phyloP scores from a whole-genome alignment of 495 filamentous ascomycete species.

The Daldinia childiae region DNA sequence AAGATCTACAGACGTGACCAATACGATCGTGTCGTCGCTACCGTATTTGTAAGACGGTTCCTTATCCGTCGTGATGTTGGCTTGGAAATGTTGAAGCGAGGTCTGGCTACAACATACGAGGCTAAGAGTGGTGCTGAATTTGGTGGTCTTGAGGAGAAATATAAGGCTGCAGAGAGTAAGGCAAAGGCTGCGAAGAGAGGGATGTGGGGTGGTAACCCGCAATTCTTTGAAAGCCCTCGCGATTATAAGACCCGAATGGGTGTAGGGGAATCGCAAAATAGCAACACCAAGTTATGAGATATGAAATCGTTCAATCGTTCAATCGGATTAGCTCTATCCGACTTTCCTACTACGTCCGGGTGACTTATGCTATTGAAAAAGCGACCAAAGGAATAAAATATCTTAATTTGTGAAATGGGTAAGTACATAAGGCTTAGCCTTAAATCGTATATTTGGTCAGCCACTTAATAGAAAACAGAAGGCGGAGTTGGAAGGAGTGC shows the following conservation, averaged over 20 bases:
- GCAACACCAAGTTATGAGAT: constrained; percentile 35
- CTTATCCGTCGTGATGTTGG: constrained; percentile 80
- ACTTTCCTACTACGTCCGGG: neutral
- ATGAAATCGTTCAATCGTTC: constrained; percentile 3
- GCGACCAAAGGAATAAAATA: neutral
- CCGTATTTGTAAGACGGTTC: constrained; percentile 76
- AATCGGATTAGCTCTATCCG: neutral
- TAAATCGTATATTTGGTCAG: neutral
- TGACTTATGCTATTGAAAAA: neutral
- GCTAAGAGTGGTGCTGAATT: constrained; percentile 89
- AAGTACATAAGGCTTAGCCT: neutral
- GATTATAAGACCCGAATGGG: constrained; percentile 79
- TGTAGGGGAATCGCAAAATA: constrained; percentile 49
- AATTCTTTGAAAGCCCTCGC: constrained; percentile 79
- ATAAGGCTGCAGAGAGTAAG: constrained; percentile 73
- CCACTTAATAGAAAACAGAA: constrained; percentile 20
- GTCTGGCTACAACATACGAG: constrained; percentile 91
- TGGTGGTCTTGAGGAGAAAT: constrained; percentile 72
- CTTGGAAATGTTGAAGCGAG: constrained; percentile 83
- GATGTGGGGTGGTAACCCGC: constrained; percentile 72
- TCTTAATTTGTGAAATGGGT: neutral
- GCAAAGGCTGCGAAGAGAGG: constrained; percentile 76
- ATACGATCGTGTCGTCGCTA: constrained; percentile 89
- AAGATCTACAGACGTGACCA: constrained; percentile 86
- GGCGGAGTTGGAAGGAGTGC: neutral